Percentiles rank a stretch among this genome's conserved stretches.
These are phyloP conservation scores for Talaromyces sp. DNA, from an alignment of 2,329 filamentous ascomycete species.

Conservation along the genomic window DNA sequence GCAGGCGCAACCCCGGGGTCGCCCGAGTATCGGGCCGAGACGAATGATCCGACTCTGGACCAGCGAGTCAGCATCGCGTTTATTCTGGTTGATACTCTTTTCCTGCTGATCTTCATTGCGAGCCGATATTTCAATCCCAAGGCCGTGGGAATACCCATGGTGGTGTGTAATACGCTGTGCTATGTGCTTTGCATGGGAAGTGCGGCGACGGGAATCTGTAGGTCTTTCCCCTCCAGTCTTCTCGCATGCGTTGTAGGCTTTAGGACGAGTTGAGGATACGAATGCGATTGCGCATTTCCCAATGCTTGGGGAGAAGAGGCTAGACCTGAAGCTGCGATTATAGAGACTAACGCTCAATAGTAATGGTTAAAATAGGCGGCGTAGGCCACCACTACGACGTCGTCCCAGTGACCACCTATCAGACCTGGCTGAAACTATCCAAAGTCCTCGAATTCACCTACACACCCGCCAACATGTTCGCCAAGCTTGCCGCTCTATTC, in stretches of 20 bases:
- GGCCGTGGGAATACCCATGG: background rate
- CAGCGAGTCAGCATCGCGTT: background rate
- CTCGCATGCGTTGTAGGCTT: background rate
- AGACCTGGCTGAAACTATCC: background rate
- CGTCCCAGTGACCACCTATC: background rate
- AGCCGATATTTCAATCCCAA: background rate
- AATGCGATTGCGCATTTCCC: background rate
- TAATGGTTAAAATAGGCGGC: background rate
- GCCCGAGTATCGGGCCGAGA: background rate
- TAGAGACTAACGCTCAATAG: background rate
- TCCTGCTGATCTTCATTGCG: background rate
- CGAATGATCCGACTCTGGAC: background rate
- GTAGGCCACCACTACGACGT: background rate
- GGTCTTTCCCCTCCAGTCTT: background rate
- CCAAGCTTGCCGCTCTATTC: conserved; percentile 1
- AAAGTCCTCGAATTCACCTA: background rate
- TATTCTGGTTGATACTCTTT: background rate
- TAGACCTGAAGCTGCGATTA: background rate
- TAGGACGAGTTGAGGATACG: background rate
- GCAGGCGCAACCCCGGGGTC: background rate
- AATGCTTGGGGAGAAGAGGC: background rate
- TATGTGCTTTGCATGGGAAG: background rate
- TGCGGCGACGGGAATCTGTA: background rate
- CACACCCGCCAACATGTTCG: background rate
- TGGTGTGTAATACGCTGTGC: background rate